These are phyloP conservation scores for Nothomitra cinnamomea DNA, from an alignment of 2,329 filamentous ascomycete species.

Conservation along the genomic window DNA sequence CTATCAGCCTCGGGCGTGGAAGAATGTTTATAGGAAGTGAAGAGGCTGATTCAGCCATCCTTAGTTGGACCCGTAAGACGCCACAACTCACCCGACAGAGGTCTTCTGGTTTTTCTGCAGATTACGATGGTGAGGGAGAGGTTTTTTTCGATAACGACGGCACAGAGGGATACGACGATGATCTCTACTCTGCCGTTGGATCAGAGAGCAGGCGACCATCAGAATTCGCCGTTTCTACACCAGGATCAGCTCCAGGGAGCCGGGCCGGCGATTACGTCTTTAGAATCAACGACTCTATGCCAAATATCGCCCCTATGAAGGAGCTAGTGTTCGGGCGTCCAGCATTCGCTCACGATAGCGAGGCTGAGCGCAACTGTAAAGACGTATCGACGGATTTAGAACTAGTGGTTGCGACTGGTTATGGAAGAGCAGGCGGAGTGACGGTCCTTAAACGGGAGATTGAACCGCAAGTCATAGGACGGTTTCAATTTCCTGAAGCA, in stretches of 20 bases:
- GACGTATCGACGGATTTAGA: conserved; percentile 40
- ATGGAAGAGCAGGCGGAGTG: conserved; percentile 49
- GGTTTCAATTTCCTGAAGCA: conserved; percentile 55
- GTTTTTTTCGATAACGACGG: conserved; percentile 39
- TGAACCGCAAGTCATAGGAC: conserved; percentile 52
- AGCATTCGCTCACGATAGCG: conserved; percentile 25
- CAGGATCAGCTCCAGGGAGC: neutral
- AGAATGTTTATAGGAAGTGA: conserved; percentile 76
- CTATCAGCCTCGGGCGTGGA: conserved; percentile 49
- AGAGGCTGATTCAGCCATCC: conserved; percentile 58
- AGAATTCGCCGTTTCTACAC: conserved; percentile 16
- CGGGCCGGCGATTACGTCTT: conserved; percentile 50
- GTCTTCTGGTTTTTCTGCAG: conserved; percentile 40
- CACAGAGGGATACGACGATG: conserved; percentile 39
- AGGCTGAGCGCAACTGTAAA: conserved; percentile 26
- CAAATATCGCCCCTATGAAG: conserved; percentile 64
- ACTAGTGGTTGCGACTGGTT: conserved; percentile 43
- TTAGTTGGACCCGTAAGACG: conserved; percentile 61
- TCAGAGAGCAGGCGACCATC: conserved; percentile 14
- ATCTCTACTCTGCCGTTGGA: conserved; percentile 28
- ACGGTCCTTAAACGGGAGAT: conserved; percentile 65
- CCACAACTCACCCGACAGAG: conserved; percentile 44
- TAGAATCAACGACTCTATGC: conserved; percentile 56
- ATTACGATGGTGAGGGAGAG: conserved; percentile 24
- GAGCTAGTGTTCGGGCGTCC: conserved; percentile 53